phyloP scores from a whole-genome alignment of 306 rosid species.

The Trifolium fragiferum region DNA sequence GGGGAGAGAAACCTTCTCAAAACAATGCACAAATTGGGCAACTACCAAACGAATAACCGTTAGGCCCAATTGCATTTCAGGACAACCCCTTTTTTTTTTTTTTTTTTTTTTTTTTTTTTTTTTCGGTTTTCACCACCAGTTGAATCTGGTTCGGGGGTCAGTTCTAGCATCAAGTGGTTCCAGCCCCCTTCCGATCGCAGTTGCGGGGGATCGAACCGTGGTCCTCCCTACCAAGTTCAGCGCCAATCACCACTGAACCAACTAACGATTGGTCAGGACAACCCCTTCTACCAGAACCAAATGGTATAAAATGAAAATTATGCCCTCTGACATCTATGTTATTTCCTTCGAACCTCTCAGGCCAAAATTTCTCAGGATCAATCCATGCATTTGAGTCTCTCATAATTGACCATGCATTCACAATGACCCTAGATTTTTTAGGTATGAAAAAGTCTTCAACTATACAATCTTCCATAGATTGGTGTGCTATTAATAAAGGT shows the following conservation, averaged over 20 bases:
- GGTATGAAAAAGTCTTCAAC: conserved; percentile 62
- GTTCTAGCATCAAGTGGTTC: too few relatives aligned
- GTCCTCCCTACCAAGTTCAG: too few relatives aligned
- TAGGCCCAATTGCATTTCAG: conserved; percentile 42
- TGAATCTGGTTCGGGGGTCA: too few relatives aligned
- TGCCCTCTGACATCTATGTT: conserved; percentile 39
- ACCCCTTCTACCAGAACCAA: conserved; percentile 46
- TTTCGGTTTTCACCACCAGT: too few relatives aligned
- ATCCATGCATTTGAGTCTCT: conserved; percentile 43
- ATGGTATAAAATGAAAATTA: conserved; percentile 47
- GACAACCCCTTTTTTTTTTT: conserved; percentile 51
- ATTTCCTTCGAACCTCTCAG: conserved; percentile 49
- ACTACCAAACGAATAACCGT: conserved; percentile 37
- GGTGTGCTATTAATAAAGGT: conserved; percentile 61
- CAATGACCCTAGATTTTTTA: conserved; percentile 36
- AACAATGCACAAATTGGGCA: conserved; percentile 50
- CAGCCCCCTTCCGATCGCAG: too few relatives aligned
- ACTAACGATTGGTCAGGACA: too few relatives aligned
- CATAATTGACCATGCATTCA: conserved; percentile 51
- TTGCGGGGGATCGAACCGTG: too few relatives aligned
- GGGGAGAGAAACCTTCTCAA: too few relatives aligned
- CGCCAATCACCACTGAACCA: too few relatives aligned
- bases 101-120: too few relatives aligned
- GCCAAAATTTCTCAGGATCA: conserved; percentile 43
- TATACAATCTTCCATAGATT: conserved; percentile 55